phyloP scores from a whole-genome alignment of 2,329 filamentous ascomycete genomes.

The Pseudogymnoascus sp. region DNA sequence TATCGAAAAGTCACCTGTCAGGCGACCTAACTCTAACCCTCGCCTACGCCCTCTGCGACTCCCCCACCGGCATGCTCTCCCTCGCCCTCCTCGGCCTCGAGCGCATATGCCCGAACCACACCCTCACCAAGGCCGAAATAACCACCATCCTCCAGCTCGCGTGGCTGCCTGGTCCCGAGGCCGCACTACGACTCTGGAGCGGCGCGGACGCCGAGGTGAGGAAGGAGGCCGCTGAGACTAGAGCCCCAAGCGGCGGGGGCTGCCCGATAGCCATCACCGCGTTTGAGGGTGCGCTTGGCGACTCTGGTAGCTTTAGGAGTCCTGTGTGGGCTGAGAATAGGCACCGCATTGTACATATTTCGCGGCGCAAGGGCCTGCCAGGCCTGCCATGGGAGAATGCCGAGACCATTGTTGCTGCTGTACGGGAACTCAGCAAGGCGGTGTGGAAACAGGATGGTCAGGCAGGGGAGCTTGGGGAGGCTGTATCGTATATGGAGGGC shows the following conservation, averaged over 20 bases:
- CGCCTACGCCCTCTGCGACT: slow-evolving; percentile 53
- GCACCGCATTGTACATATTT: neutral
- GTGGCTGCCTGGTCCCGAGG: slow-evolving; percentile 60
- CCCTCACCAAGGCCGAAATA: slow-evolving; percentile 43
- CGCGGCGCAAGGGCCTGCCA: neutral
- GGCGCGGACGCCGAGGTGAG: slow-evolving; percentile 17
- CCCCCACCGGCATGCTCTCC: slow-evolving; percentile 48
- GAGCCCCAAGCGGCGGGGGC: neutral
- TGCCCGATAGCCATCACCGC: neutral
- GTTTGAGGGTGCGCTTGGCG: neutral
- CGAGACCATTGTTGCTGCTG: neutral
- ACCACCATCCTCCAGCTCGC: slow-evolving; percentile 53
- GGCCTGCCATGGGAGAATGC: slow-evolving; percentile 3
- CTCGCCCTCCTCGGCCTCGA: slow-evolving; percentile 42
- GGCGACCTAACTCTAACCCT: slow-evolving; percentile 42
- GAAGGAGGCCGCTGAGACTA: neutral
- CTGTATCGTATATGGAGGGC: neutral
- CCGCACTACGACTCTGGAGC: slow-evolving; percentile 48
- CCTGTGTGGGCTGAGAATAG: slow-evolving; percentile 1
- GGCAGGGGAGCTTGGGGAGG: neutral
- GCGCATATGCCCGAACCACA: slow-evolving; percentile 31
- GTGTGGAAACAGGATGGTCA: neutral
- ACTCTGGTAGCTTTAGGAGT: neutral
- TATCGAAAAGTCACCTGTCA: slow-evolving; percentile 21
- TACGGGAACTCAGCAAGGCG: neutral